A percentile compares a stretch with the other conserved stretches of the same genome.
Conservation (phyloP, 2,329 filamentous ascomycete species). For the Cercospora berteroae region DNA sequence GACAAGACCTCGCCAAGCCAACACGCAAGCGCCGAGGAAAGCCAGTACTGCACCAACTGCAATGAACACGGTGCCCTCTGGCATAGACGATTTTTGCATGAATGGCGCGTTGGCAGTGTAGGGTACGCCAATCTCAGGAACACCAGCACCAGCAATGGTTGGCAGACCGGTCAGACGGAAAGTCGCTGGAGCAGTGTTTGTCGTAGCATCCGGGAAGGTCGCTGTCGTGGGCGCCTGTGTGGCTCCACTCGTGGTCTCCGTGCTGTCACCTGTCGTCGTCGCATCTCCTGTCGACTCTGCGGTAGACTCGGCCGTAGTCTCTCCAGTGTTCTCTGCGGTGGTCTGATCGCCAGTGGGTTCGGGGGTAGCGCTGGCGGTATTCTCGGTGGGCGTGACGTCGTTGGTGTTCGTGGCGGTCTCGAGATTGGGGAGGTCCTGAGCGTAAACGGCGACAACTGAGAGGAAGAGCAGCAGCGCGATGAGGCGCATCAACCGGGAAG, state of each 20-base stretch:
- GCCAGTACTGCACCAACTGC: constrained; percentile 85
- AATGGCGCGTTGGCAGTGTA: constrained; percentile 82
- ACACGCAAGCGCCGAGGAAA: constrained; percentile 74
- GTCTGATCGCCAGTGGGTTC: constrained; percentile 12
- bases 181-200: constrained; percentile 26
- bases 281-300: constrained; percentile 25
- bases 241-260: constrained; percentile 26
- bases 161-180: constrained; percentile 48
- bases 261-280: constrained; percentile 25
- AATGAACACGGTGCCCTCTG: constrained; percentile 95
- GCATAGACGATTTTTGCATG: constrained; percentile 81
- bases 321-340: constrained; percentile 18
- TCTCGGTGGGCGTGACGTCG: constrained; percentile 12
- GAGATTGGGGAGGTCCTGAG: constrained; percentile 34
- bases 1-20: constrained; percentile 84
- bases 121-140: constrained; percentile 72
- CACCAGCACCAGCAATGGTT: constrained; percentile 56
- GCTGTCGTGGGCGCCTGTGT: constrained; percentile 14
- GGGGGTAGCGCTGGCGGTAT: constrained; percentile 18
- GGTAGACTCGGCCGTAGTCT: constrained; percentile 23
- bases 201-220: constrained; percentile 24
- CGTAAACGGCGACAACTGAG: constrained; percentile 25
- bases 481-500: constrained; percentile 17
- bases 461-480: constrained; percentile 30
- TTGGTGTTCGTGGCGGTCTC: constrained; percentile 28